These are phyloP conservation scores for Piper longum DNA, from an alignment of 164 flowering plant species.

Conservation along the genomic window DNA sequence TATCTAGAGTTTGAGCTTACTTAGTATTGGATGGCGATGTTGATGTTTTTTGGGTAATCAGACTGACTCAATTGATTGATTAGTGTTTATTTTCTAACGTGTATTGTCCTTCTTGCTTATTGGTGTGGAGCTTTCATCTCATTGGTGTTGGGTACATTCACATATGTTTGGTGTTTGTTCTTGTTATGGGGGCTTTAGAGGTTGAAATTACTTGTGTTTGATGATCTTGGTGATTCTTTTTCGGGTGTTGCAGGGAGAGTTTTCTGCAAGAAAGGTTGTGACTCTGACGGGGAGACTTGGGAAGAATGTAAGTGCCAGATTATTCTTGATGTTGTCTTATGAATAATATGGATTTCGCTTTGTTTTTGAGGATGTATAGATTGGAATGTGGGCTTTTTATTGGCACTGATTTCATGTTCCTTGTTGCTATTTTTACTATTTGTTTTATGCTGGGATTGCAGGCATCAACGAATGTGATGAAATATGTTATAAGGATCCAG, in stretches of 20 bases:
- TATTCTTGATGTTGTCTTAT: neutral
- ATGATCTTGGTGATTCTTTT: constrained; percentile 4
- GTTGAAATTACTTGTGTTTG: neutral
- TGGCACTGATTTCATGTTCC: neutral
- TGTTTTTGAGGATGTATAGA: too few relatives aligned
- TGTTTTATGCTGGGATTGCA: constrained; percentile 7
- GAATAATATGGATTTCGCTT: too few relatives aligned
- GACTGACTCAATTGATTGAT: neutral
- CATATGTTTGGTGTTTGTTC: neutral
- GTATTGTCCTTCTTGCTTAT: neutral
- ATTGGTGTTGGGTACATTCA: neutral
- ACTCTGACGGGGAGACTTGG: constrained; percentile 72
- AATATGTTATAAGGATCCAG: constrained; percentile 92
- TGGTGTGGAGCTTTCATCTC: neutral
- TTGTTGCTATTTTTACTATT: too few relatives aligned
- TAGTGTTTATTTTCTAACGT: neutral
- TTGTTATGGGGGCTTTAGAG: neutral
- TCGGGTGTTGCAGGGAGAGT: constrained; percentile 62
- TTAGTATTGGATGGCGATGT: too few relatives aligned
- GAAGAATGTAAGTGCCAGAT: constrained; percentile 65
- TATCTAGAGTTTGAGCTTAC: too few relatives aligned
- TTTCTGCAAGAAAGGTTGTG: constrained; percentile 89
- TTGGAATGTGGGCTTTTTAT: too few relatives aligned
- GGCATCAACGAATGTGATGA: constrained; percentile 64
- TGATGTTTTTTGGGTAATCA: neutral